Evolutionary conservation across 2,329 filamentous ascomycete species (phyloP), one percentile per base, ranked within the genome.

Genomic region (Aulographum hederae): DNA sequence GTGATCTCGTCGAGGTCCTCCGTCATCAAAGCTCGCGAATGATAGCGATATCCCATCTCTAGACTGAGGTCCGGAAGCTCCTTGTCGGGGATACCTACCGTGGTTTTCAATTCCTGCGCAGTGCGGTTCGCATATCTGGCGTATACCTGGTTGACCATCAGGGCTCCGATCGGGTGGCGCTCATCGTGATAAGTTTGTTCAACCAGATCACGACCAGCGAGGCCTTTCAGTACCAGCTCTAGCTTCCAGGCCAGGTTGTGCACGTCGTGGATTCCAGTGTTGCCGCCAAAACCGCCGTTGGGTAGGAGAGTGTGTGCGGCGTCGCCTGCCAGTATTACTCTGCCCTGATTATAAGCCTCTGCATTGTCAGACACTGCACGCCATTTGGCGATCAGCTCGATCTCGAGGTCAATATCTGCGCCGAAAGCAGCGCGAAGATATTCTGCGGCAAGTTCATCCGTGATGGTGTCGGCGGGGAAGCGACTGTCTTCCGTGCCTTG

Each of bases 251-350:
- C 46, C 3, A 57, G 37, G 34, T 52, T 47, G 25, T 50, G 40
- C 3, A 44, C 48, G 33, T 57, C 53, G 6, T 41, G 44, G 2
- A 57, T 38, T 1, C 48, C 52, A 4, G 39, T 52, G 33, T 57
- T 57, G 41, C 54, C 47, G 3, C 54, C 54, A 29, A 54, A 51
- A 0, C 52, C 54, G 3, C 53, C 53, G 3, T 41, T 42, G 1
- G 52, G 49, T n/a, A 46, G 42, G 13, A 45, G 48, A 16, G 44
- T 40, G 34, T 57, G 52, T 5, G 52, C 52, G 25, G 47, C 37
- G 34, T 54, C 50, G 3, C 50, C 49, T 5, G 43, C 46, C 2
- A 53, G 42, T n/a, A n/a, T n/a, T n/a, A n/a, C n/a, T n/a, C n/a
- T n/a, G n/a, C n/a, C n/a, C n/a, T n/a, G n/a, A 53, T n/a, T n/a